phyloP scores from a whole-genome alignment of 352 stramenopile genomes.

The Phytophthora lateralis region DNA sequence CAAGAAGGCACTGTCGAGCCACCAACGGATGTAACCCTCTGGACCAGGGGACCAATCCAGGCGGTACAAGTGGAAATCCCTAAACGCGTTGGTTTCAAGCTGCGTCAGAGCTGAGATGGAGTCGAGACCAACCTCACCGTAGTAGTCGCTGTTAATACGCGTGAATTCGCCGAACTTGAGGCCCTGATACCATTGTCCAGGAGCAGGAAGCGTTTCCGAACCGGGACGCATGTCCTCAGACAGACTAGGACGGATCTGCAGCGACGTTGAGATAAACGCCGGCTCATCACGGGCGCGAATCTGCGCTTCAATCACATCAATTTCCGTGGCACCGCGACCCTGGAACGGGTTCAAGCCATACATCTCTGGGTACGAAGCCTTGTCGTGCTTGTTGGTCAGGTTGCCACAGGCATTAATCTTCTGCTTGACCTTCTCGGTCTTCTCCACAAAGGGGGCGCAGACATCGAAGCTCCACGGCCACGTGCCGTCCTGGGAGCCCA shows the following conservation, averaged over 20 bases:
- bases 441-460: conserved; percentile 86
- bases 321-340: conserved; percentile 96
- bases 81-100: conserved; percentile 91
- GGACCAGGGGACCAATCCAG: conserved; percentile 95
- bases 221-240: conserved; percentile 64
- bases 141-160: conserved; percentile 95
- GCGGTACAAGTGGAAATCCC: conserved; percentile 93
- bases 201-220: conserved; percentile 53
- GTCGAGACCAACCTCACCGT: conserved; percentile 94
- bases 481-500: conserved; percentile 92
- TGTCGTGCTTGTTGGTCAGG: conserved; percentile 93
- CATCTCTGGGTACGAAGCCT: conserved; percentile 78
- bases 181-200: conserved; percentile 92
- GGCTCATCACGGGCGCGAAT: conserved; percentile 88
- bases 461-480: conserved; percentile 98
- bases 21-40: conserved; percentile 94
- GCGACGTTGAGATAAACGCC: conserved; percentile 92
- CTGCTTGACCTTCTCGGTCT: conserved; percentile 91
- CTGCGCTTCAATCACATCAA: conserved; percentile 95
- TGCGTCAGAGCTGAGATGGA: conserved; percentile 94
- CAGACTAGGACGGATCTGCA: conserved; percentile 91
- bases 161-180: conserved; percentile 88
- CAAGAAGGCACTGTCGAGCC: conserved; percentile 93
- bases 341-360: conserved; percentile 92
- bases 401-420: conserved; percentile 95